Conservation (phyloP, 192 early-diverging fungal species). For the Entophlyctis helioformis region DNA sequence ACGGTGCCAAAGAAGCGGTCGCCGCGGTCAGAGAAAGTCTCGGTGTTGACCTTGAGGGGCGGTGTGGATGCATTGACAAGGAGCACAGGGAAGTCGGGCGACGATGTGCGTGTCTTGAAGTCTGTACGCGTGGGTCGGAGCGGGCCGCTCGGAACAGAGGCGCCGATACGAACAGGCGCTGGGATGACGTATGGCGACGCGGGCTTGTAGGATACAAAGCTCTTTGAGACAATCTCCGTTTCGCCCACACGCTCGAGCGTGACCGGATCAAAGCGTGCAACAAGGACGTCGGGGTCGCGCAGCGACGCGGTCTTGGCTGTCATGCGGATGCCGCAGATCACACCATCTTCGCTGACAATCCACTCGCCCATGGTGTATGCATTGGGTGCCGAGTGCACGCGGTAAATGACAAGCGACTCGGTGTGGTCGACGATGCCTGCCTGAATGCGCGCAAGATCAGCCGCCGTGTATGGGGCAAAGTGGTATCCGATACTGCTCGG, state of each 20-base stretch:
- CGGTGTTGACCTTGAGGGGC: conserved; percentile 21
- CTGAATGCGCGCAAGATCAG: conserved; percentile 10
- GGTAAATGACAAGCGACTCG: too few species aligned
- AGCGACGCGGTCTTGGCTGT: conserved; percentile 18
- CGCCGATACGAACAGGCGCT: conserved; percentile 13
- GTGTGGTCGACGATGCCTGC: too few species aligned
- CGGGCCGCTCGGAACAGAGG: conserved; percentile 10
- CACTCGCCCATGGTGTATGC: conserved; percentile 28
- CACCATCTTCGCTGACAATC: conserved; percentile 16
- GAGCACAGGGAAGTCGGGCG: conserved; percentile 7
- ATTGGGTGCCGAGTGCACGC: not conserved
- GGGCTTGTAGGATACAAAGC: conserved; percentile 25
- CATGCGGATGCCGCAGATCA: conserved; percentile 19
- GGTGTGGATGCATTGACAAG: conserved; percentile 10
- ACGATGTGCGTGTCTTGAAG: conserved; percentile 6
- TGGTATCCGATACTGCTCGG: conserved; percentile 12
- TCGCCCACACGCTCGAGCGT: conserved; percentile 14
- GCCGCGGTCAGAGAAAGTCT: conserved; percentile 13
- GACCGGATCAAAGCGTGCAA: conserved; percentile 13
- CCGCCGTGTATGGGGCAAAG: conserved; percentile 15
- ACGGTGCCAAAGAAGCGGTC: conserved; percentile 30
- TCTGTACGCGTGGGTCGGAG: conserved; percentile 17
- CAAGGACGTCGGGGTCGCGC: conserved; percentile 6
- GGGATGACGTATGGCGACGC: conserved; percentile 20
- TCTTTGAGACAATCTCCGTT: conserved; percentile 14